Base-by-base conservation (phyloP, 2,329 filamentous ascomycete species). In the Pestalotiopsis sp. region DNA sequence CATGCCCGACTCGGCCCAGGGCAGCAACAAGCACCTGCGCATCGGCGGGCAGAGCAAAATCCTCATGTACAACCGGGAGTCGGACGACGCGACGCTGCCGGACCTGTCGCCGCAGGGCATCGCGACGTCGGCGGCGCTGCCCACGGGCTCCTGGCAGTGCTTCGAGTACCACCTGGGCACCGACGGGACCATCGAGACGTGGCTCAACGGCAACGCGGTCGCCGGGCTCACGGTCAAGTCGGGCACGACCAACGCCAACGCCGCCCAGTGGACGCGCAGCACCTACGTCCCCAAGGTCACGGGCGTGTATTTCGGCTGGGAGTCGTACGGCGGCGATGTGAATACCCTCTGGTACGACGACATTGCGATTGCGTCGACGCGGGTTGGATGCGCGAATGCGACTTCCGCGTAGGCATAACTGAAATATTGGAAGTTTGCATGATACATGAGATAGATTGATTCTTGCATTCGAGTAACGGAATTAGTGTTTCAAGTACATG, bases 341-440 rank as follows among this genome's bases (percentile, higher is more conserved):
- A 90, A 90, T 77, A 90, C 88, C 1, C 85, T 90, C 72, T 90
- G 87, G 87, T 90, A 89, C 70, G 88, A 90, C 72, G 88, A 90
- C 73, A 83, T 90, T 71, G 82, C 78, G 6, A 76, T 90, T 62
- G 79, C 79, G 72, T 81, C 81, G 57, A 83, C 75, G 20, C 80
- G 85, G 41, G 80, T 87, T 71, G 86, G 87, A 41, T 89, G 87
- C 72, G 45, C 56, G 27, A 52, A 45, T 27, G 62, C 62, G 4
- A 27, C 62, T 23, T 38, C 62, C 12, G 45, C 45, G 9, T 52
- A 52, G 7, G 41, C 41, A 9, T n/a, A 20, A 9, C n/a, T 6
- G 4, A 52, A 52, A 9, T 9, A 17, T 4, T 36, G 31, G 31
- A 36, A 36, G 9, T 9, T 36, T 36, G 31, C 7, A 36, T 36